These are phyloP conservation scores for Arachnomyces sp. DNA, from an alignment of 2,329 filamentous ascomycete genomes.

Conservation along the genomic window DNA sequence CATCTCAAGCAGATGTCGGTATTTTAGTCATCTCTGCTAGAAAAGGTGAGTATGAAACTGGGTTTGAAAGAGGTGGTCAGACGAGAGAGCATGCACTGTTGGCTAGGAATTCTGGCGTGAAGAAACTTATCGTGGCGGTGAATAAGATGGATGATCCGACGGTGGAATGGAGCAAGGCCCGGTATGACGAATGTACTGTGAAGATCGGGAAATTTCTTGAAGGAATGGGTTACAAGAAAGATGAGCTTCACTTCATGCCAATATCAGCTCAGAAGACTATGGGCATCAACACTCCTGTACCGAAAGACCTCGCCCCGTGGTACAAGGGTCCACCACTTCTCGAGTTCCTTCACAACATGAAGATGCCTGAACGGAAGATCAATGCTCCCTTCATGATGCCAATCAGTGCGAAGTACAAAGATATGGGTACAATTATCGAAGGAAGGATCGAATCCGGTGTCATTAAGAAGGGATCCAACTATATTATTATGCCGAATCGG, in stretches of 20 bases:
- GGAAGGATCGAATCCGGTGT: slow-evolving; percentile 95
- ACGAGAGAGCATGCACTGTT: slow-evolving; percentile 96
- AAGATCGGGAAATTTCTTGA: slow-evolving; percentile 87
- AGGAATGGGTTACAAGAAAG: slow-evolving; percentile 91
- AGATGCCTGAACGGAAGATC: slow-evolving; percentile 85
- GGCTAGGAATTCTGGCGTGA: slow-evolving; percentile 96
- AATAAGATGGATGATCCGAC: slow-evolving; percentile 99
- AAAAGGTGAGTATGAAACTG: slow-evolving; percentile 98
- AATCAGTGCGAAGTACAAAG: slow-evolving; percentile 88
- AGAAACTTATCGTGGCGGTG: slow-evolving; percentile 87
- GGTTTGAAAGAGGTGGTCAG: slow-evolving; percentile 93
- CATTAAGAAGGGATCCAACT: slow-evolving; percentile 76
- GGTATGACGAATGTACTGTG: slow-evolving; percentile 85
- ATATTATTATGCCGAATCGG: slow-evolving; percentile 94
- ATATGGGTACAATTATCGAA: slow-evolving; percentile 96
- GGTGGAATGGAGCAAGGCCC: slow-evolving; percentile 88
- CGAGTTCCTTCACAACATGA: slow-evolving; percentile 92
- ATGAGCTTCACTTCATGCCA: slow-evolving; percentile 90
- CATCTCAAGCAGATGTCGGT: slow-evolving; percentile 86
- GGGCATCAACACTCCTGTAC: slow-evolving; percentile 82
- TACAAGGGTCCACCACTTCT: slow-evolving; percentile 84
- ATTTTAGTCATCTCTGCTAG: slow-evolving; percentile 92
- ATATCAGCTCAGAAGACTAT: slow-evolving; percentile 80
- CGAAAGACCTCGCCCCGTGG: slow-evolving; percentile 70
- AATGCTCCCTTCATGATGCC: slow-evolving; percentile 99